These are phyloP conservation scores for Aspergillus tamarii DNA, from an alignment of 2,329 filamentous ascomycete genomes.

Conservation along the genomic window DNA sequence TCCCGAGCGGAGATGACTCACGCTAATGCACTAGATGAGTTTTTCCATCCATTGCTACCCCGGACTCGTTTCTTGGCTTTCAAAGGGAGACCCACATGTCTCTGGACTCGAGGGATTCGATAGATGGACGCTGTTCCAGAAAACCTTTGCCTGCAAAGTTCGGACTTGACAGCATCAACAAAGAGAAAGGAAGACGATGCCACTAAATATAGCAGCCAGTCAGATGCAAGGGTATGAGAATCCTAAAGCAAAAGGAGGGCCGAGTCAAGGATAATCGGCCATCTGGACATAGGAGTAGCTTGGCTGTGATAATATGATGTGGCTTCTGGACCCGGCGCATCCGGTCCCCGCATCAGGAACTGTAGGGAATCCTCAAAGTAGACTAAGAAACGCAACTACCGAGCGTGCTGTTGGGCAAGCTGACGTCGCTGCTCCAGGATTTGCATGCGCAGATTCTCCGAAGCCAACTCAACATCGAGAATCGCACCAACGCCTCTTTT, in stretches of 20 bases:
- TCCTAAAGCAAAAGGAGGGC: neutral
- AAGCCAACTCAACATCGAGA: conserved; percentile 84
- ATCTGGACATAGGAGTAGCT: conserved; percentile 1
- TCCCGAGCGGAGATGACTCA: conserved; percentile 2
- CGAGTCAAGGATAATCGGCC: neutral
- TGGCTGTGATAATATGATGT: conserved; percentile 1
- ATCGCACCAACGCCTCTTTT: conserved; percentile 75
- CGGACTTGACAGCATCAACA: neutral
- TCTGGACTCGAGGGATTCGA: neutral
- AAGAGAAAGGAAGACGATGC: neutral
- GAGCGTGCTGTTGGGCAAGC: conserved; percentile 38
- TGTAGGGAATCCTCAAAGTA: neutral
- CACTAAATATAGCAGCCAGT: neutral
- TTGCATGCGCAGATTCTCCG: conserved; percentile 69
- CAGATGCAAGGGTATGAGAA: neutral
- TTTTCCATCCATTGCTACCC: conserved; percentile 11
- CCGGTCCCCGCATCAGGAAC: conserved; percentile 3
- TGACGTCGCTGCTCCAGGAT: conserved; percentile 64
- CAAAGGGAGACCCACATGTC: neutral
- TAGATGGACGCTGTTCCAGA: neutral
- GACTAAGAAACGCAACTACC: conserved; percentile 19
- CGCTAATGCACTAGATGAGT: conserved; percentile 4
- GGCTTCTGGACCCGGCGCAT: neutral
- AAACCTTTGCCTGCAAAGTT: neutral
- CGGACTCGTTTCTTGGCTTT: conserved; percentile 4